Conservation (phyloP, 2,329 filamentous ascomycete genomes). For the Ophiostoma sp. region DNA sequence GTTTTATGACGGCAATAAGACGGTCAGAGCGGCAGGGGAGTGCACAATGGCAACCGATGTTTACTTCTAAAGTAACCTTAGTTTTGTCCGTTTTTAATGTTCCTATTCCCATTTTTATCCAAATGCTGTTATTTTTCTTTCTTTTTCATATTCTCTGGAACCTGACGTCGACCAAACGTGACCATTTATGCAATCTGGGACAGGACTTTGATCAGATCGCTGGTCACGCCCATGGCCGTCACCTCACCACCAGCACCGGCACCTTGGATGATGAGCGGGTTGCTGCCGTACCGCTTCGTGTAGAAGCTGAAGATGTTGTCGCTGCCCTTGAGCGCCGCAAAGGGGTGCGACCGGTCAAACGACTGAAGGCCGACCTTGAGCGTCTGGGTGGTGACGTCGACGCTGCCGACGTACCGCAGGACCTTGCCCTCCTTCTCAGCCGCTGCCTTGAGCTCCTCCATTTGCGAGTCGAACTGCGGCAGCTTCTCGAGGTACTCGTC, state of each 20-base stretch:
- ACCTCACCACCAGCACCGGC: conserved; percentile 92
- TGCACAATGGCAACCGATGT: not conserved
- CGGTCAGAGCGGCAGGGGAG: not conserved
- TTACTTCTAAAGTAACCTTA: not conserved
- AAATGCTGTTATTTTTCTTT: not conserved
- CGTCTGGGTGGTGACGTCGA: conserved; percentile 76
- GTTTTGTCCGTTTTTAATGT: conserved; percentile 1
- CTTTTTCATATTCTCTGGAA: not conserved
- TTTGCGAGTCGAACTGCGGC: conserved; percentile 79
- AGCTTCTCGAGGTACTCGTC: conserved; percentile 84
- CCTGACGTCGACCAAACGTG: too few relatives aligned
- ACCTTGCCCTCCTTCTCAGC: conserved; percentile 88
- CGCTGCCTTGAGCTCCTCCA: conserved; percentile 84
- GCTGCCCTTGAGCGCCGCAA: conserved; percentile 92
- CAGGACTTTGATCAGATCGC: conserved; percentile 86
- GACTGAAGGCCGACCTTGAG: conserved; percentile 93
- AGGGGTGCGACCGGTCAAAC: conserved; percentile 84
- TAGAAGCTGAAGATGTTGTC: conserved; percentile 99
- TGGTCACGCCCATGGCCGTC: conserved; percentile 97
- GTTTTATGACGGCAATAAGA: too few relatives aligned
- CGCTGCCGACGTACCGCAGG: conserved; percentile 88
- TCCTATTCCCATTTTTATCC: not conserved
- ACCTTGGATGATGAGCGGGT: conserved; percentile 91
- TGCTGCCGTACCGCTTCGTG: conserved; percentile 87
- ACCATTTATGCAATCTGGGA: conserved; percentile 59